Evolutionary conservation across 2,329 filamentous ascomycete genomes (phyloP), one percentile per base, ranked within the genome.

Genomic region (Huntiella omanensis): DNA sequence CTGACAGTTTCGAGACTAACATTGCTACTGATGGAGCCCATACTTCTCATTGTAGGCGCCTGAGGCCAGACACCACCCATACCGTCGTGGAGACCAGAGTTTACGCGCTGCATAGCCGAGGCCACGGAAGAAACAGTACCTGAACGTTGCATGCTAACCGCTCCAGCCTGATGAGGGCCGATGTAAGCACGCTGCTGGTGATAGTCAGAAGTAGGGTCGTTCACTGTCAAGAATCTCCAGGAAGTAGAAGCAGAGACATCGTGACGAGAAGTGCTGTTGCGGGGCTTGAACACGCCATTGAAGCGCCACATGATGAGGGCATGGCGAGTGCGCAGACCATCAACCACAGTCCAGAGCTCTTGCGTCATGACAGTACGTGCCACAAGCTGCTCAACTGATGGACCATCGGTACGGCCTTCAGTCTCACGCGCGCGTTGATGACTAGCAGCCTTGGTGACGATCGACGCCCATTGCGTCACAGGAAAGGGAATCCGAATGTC

Each of bases 251-350:
- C 44, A 17, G 51, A 47, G n/a, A 49, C 51, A 38, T 50, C 51
- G 11, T 49, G 44, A 28, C 41, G 45, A 8, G 46, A 40, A 16
- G 41, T 39, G 16, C 43, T 48, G 28, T 44, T 40, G 32, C 40
- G 49, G 32, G 47, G 72, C 62, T 65, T 53, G 65, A 72, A 60
- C 59, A 66, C 64, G 8, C 62, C 64, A 56, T 63, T 64, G 57
- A 80, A 80, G 2, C 73, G 73, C 75, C 75, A 80, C 34, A 79
- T 64, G 46, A 80, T 65, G 48, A 78, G 68, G 33, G 65, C 68
- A 43, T 74, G 70, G n/a, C 73, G 68, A 38, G 33, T 49, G 47
- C 45, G 43, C 40, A 56, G 57, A 12, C 60, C 61, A 48, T 65
- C 64, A 4, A 67, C 67, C 3, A 70, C 58, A 3, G 72, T 77